Evolutionary conservation across 768 basidiomycete species (phyloP).

Genomic region (Kwoniella sp.): DNA sequence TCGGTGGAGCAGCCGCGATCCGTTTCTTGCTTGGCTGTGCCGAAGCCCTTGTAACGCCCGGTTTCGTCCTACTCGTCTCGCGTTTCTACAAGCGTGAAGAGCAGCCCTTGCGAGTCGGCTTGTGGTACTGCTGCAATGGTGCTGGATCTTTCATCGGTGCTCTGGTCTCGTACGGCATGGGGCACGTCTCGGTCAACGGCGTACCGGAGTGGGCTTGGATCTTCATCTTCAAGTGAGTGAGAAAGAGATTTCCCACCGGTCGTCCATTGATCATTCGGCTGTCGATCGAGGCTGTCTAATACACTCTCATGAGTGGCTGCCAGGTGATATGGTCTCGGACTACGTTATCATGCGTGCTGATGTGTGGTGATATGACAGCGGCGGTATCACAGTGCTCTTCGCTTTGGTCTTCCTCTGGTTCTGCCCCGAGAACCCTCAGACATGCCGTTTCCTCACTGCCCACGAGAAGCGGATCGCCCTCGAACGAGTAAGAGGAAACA

Average conservation of each 20-base stretch:
- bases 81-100: slow-evolving; percentile 43
- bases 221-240: slow-evolving; percentile 29
- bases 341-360: background rate
- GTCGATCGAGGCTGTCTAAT: background rate
- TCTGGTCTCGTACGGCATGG: slow-evolving; percentile 45
- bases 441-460: slow-evolving; percentile 34
- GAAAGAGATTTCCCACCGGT: background rate
- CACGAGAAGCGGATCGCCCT: slow-evolving; percentile 35
- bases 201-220: slow-evolving; percentile 31
- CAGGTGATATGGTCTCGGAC: background rate
- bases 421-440: slow-evolving; percentile 36
- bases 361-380: slow-evolving; percentile 8
- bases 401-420: slow-evolving; percentile 32
- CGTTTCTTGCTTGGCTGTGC: slow-evolving; percentile 32
- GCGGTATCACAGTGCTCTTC: slow-evolving; percentile 38
- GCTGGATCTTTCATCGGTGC: slow-evolving; percentile 34
- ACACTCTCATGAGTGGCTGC: background rate
- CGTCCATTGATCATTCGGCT: no score
- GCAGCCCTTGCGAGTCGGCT: slow-evolving; percentile 40
- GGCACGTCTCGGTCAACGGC: slow-evolving; percentile 28
- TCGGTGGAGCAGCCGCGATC: slow-evolving; percentile 29
- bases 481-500: slow-evolving; percentile 37
- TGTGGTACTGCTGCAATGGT: slow-evolving; percentile 43
- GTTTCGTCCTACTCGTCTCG: slow-evolving; percentile 39
- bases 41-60: slow-evolving; percentile 44